Evolutionary conservation across 495 filamentous ascomycete genomes (phyloP), one percentile per base, ranked within the genome.

Genomic region (Emericellopsis terricola): DNA sequence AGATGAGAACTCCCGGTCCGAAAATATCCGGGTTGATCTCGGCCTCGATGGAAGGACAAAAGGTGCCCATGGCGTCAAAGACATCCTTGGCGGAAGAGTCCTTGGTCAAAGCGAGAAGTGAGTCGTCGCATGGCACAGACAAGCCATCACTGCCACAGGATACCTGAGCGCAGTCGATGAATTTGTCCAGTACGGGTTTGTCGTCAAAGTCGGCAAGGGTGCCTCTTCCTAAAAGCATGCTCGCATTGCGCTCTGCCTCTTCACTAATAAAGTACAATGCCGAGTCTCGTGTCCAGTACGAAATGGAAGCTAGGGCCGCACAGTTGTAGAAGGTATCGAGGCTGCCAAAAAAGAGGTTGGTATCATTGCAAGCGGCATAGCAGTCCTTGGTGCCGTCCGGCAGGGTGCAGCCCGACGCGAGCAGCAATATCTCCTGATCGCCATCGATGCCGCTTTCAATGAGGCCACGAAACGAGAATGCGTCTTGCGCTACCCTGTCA

Each of bases 271-370:
- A 34, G 19, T 34, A 34, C 10, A 18, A 15, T 19, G 15, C 8
- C 10, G 32, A 20, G 9, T 23, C 32, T 10, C 15, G 16, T 15
- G 32, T 34, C 32, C 32, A 34, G 32, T 34, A 20, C 18, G 32
- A 34, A 13, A 34, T 34, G 32, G 32, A 34, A 23, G 32, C 18
- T 8, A 34, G 32, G 7, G 32, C 32, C 18, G 21, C 21, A 14
- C 32, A 34, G 10, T 34, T 21, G 16, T 34, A 34, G 15, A 34
- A 34, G 3, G 32, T 23, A 17, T 34, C 32, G 15, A 34, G 32
- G 21, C 18, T 20, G 9, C 32, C 32, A 13, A 34, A 34, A 13
- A 34, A 34, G 32, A 8, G 6, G 19, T 19, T 13, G 8, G 32
- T 34, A 8, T 14, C 10, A 13, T 34, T 34, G 32, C 32, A 34